A percentile compares a stretch with the other conserved stretches of the same genome.
Conservation (phyloP, 2,329 filamentous ascomycete genomes). For the Aspergillus aculeatinus region DNA sequence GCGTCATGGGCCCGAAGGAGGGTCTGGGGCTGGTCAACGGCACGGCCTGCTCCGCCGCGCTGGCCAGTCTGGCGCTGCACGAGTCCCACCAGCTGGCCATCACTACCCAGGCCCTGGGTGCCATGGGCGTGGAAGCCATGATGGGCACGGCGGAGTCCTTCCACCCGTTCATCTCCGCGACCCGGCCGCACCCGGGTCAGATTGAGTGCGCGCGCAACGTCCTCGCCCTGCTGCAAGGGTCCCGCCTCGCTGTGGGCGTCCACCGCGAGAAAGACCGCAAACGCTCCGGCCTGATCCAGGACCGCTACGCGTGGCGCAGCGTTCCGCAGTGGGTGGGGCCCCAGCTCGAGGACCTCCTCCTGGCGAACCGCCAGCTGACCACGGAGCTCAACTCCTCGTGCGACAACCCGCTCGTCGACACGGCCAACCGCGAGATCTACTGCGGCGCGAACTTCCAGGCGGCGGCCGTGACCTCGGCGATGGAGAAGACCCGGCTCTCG, state of each 20-base stretch:
- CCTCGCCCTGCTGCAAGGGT: constrained; percentile 45
- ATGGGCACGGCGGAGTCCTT: constrained; percentile 56
- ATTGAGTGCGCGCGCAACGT: constrained; percentile 58
- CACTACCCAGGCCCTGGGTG: constrained; percentile 58
- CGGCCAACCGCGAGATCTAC: constrained; percentile 43
- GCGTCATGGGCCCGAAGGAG: constrained; percentile 50
- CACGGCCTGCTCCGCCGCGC: constrained; percentile 46
- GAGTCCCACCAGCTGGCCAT: constrained; percentile 55
- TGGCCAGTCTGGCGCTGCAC: constrained; percentile 49
- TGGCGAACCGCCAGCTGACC: constrained; percentile 57
- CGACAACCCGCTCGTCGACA: constrained; percentile 64
- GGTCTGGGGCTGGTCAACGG: constrained; percentile 53
- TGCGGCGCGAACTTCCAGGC: constrained; percentile 70
- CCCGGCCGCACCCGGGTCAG: constrained; percentile 62
- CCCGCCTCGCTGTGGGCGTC: constrained; percentile 40
- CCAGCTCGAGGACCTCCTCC: constrained; percentile 60
- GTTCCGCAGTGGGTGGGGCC: constrained; percentile 68
- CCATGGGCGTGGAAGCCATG: constrained; percentile 61
- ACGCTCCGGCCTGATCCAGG: constrained; percentile 51
- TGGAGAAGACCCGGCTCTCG: constrained; percentile 57
- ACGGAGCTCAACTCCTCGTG: constrained; percentile 65
- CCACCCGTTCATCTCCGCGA: constrained; percentile 57
- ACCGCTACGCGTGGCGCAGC: constrained; percentile 64
- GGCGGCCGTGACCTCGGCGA: constrained; percentile 60
- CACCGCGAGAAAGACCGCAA: constrained; percentile 18